Evolutionary conservation across 140 eudicot genomes (phyloP).

Genomic region (Stevia rebaudiana): DNA sequence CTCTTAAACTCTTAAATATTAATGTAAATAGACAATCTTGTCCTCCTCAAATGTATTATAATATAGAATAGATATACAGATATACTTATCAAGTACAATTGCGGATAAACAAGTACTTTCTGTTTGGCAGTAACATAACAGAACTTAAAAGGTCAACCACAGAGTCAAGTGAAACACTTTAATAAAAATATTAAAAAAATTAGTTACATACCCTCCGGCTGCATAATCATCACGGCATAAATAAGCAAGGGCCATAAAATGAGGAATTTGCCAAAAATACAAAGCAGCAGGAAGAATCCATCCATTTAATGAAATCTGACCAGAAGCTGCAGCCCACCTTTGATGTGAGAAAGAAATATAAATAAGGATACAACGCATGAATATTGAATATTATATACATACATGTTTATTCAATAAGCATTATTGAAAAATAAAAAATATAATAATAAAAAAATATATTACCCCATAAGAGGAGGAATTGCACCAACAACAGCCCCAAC

Average conservation of each 20-base stretch:
- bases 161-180: not conserved
- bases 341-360: constrained; percentile 2
- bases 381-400: not conserved
- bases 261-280: constrained; percentile 98
- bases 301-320: constrained; percentile 66
- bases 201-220: constrained; percentile 83
- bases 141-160: not conserved
- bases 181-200: not conserved
- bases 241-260: constrained; percentile 98
- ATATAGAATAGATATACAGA: too few species aligned
- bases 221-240: constrained; percentile 89
- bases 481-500: constrained; percentile 99
- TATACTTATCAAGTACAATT: too few species aligned
- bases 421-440: not conserved
- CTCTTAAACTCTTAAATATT: too few species aligned
- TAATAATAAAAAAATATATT: constrained; percentile 28
- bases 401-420: not conserved
- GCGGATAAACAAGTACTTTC: too few species aligned
- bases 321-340: constrained; percentile 99
- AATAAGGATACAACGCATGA: constrained; percentile 11
- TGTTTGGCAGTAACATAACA: not conserved
- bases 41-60: too few species aligned
- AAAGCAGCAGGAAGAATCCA: constrained; percentile 94
- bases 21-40: too few species aligned
- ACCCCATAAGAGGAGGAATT: constrained; percentile 99